Percentiles rank a stretch among this genome's conserved stretches.
phyloP scores from a whole-genome alignment of 306 rosid species.

The Acacia melanoxylon region DNA sequence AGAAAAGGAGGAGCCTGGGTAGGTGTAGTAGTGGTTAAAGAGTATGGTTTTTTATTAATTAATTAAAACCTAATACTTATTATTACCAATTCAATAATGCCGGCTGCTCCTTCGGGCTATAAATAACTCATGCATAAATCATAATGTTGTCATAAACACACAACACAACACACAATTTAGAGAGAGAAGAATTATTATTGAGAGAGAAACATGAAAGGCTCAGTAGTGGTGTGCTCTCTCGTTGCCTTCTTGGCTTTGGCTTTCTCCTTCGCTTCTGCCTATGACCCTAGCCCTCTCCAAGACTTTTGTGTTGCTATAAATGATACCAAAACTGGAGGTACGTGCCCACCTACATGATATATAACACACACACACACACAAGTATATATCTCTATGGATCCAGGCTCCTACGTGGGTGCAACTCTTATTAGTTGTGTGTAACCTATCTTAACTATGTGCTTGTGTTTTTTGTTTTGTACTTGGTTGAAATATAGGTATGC shows the following conservation, averaged over 20 bases:
- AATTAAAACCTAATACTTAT: not conserved
- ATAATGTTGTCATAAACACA: not conserved
- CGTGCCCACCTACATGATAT: not conserved
- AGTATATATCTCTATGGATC: too few relatives aligned
- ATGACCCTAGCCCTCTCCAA: constrained; percentile 43
- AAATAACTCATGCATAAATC: not conserved
- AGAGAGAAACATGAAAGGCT: not conserved
- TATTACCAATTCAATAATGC: not conserved
- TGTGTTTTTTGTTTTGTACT: too few relatives aligned
- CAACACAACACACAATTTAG: not conserved
- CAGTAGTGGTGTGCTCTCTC: not conserved
- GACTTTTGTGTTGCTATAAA: constrained; percentile 42
- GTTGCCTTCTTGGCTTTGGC: not conserved
- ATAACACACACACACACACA: too few relatives aligned
- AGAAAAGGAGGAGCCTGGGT: not conserved
- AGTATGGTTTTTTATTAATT: not conserved
- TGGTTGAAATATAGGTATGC: too few relatives aligned
- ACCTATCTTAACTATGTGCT: not conserved
- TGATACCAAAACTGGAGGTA: constrained; percentile 41
- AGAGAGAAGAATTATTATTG: not conserved
- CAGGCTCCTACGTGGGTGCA: too few relatives aligned
- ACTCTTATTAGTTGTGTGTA: not conserved
- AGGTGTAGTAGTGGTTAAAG: not conserved
- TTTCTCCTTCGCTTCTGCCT: constrained; percentile 29
- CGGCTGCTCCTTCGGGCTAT: not conserved